Percentiles rank a stretch among this genome's conserved stretches.
Conservation (phyloP, 2,329 filamentous ascomycete genomes). For the Stachybotrys chartarum region DNA sequence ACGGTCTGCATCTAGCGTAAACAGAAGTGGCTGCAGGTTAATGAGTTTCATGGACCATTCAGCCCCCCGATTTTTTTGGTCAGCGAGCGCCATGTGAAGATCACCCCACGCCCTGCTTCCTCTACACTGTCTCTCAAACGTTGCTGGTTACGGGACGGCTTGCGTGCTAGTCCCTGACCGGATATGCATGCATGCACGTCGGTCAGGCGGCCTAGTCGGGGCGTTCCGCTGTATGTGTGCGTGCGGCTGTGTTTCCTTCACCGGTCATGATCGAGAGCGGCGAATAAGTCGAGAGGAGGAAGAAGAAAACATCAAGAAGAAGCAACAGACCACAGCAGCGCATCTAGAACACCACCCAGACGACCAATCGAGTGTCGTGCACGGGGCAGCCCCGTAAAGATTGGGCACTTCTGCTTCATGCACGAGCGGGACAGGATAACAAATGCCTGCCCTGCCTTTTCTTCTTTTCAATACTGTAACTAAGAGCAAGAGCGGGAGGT, state of each 20-base stretch:
- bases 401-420: neutral
- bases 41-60: no score
- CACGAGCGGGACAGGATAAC: neutral
- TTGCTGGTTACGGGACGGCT: no score
- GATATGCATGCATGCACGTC: neutral
- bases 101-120: no score
- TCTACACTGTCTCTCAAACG: no score
- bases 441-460: neutral
- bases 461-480: neutral
- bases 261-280: neutral
- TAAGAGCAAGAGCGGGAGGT: no score
- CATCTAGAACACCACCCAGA: neutral
- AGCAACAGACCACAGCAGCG: no score
- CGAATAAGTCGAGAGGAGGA: neutral
- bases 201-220: neutral
- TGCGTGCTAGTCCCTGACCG: neutral
- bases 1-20: no score
- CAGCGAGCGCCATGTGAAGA: no score
- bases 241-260: neutral
- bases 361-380: neutral
- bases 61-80: no score
- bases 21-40: no score
- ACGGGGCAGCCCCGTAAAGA: no score
- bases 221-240: neutral
- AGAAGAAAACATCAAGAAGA: neutral